These are phyloP conservation scores for Brachypodium distachyon DNA, from an alignment of 202 grass and related monocot genomes.

Conservation along the genomic window DNA sequence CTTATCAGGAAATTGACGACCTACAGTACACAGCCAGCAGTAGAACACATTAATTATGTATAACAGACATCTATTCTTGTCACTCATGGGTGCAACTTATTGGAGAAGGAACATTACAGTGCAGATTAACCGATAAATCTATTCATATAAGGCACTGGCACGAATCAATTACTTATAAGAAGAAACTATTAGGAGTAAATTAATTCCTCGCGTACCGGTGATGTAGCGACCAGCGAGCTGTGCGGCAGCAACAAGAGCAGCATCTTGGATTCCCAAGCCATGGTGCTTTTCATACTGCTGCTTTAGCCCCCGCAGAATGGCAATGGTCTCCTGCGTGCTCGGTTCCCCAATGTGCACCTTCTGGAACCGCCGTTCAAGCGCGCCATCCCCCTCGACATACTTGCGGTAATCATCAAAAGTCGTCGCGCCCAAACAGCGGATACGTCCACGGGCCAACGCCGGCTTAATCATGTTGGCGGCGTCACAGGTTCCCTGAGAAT, in stretches of 20 bases:
- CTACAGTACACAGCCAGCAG: neutral
- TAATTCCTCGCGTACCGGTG: neutral
- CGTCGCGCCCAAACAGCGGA: conserved; percentile 42
- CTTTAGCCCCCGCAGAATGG: neutral
- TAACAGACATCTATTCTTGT: neutral
- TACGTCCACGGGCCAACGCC: conserved; percentile 30
- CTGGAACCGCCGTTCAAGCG: conserved; percentile 35
- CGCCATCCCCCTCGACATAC: conserved; percentile 39
- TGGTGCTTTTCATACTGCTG: neutral
- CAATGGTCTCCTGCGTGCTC: neutral
- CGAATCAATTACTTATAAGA: neutral
- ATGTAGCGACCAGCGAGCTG: neutral
- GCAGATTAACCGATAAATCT: neutral
- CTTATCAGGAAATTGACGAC: conserved; percentile 57
- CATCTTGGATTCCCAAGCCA: neutral
- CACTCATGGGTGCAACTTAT: neutral
- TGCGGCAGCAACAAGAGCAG: neutral
- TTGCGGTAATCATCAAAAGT: conserved; percentile 36
- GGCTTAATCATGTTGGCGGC: conserved; percentile 47
- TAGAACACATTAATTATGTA: neutral
- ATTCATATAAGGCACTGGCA: neutral
- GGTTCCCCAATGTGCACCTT: conserved; percentile 14
- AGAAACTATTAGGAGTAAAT: neutral
- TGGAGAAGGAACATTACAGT: neutral
- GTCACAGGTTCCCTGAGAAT: conserved; percentile 8